These are phyloP conservation scores for Penicillium occitanis DNA, from an alignment of 2,329 filamentous ascomycete genomes.

Conservation along the genomic window DNA sequence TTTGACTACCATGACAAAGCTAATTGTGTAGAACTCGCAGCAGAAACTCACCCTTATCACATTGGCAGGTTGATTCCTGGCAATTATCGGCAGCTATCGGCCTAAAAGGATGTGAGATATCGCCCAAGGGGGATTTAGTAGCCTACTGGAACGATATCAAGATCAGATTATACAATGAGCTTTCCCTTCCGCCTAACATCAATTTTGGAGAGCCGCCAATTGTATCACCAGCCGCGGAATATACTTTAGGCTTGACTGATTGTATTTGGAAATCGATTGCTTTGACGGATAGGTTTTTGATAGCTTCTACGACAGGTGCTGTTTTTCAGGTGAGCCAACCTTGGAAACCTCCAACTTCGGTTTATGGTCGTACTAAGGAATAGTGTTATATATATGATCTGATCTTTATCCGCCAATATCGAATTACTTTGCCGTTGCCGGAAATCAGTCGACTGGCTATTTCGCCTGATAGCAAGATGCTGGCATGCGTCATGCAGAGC, in stretches of 20 bases:
- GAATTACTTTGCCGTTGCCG: background rate
- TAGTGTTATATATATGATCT: conserved; percentile 20
- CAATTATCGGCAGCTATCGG: conserved; percentile 22
- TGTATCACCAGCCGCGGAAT: conserved; percentile 6
- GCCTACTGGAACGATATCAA: conserved; percentile 33
- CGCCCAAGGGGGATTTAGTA: conserved; percentile 29
- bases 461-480: conserved; percentile 16
- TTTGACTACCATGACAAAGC: background rate
- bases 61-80: conserved; percentile 26
- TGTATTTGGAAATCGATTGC: conserved; percentile 20
- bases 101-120: conserved; percentile 33
- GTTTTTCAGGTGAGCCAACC: conserved; percentile 17
- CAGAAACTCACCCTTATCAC: conserved; percentile 8
- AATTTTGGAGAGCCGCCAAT: background rate
- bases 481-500: conserved; percentile 28
- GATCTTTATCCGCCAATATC: background rate
- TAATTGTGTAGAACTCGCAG: background rate
- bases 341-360: no score
- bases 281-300: conserved; percentile 17
- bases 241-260: background rate
- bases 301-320: conserved; percentile 19
- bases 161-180: conserved; percentile 30
- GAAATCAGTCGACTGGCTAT: conserved; percentile 19
- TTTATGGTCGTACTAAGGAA: background rate
- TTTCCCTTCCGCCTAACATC: conserved; percentile 19